Percentiles rank a stretch among this genome's conserved stretches.
Conservation (phyloP, 73 alveolate species). For the Breviolum minutum region DNA sequence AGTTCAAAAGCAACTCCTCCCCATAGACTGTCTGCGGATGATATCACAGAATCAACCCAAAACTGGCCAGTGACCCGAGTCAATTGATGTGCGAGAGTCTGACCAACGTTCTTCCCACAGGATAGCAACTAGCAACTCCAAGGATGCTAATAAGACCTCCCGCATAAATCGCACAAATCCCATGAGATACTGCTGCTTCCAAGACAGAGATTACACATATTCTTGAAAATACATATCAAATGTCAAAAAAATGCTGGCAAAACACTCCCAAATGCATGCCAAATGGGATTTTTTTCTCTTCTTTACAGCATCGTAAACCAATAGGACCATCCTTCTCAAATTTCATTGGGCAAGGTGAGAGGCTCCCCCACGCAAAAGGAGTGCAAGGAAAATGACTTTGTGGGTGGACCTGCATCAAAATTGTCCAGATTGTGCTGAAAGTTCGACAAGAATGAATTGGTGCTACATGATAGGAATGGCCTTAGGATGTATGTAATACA, state of each 20-base stretch:
- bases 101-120: conserved; percentile 87
- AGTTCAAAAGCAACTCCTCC: no score
- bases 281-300: not conserved
- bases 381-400: no score
- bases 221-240: not conserved
- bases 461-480: no score
- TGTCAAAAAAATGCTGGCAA: not conserved
- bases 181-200: not conserved
- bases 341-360: no score
- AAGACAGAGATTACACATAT: not conserved
- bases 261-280: not conserved
- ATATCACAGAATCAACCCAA: not conserved
- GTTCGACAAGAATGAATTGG: no score
- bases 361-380: no score
- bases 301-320: no score
- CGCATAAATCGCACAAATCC: not conserved
- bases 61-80: not conserved
- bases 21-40: not conserved
- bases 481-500: no score
- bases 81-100: not conserved
- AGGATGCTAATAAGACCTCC: conserved; percentile 52
- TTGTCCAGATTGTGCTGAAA: no score
- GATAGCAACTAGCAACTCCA: conserved; percentile 69
- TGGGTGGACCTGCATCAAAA: no score
- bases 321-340: no score